A percentile compares a stretch with the other conserved stretches of the same genome.
Conservation (phyloP, 1,284 basidiomycete species). For the Cryptococcus depauperatus region DNA sequence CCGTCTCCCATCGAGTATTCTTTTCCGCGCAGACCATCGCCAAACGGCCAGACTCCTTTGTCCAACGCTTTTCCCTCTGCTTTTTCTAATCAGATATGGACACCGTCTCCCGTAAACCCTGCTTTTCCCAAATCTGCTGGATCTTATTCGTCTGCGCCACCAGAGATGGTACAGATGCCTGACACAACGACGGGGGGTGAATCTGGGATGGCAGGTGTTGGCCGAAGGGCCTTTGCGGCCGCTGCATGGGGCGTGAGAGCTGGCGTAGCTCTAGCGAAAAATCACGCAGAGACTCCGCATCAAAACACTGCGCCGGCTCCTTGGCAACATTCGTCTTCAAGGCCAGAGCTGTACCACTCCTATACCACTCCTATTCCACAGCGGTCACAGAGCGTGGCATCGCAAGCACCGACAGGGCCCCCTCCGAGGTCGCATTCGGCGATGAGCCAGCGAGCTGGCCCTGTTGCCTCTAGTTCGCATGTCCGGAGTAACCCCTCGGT, state of each 20-base stretch:
- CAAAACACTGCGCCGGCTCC: slow-evolving; percentile 1
- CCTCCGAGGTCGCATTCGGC: slow-evolving; percentile 20
- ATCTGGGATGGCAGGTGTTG: slow-evolving; percentile 84
- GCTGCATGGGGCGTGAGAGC: slow-evolving; percentile 51
- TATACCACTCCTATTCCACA: slow-evolving; percentile 4
- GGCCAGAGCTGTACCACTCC: slow-evolving; percentile 9
- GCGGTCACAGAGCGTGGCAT: background rate
- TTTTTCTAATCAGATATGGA: slow-evolving; percentile 7
- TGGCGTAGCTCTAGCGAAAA: slow-evolving; percentile 27
- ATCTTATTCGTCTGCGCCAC: slow-evolving; percentile 10
- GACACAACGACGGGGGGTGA: slow-evolving; percentile 68
- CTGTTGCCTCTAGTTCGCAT: slow-evolving; percentile 1
- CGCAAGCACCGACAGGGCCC: slow-evolving; percentile 7
- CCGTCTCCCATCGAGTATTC: slow-evolving; percentile 11
- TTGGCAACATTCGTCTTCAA: background rate
- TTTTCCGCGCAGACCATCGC: slow-evolving; percentile 14
- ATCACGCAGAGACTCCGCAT: too few relatives aligned
- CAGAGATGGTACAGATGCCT: slow-evolving; percentile 32
- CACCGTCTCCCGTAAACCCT: slow-evolving; percentile 32
- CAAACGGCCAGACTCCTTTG: slow-evolving; percentile 10
- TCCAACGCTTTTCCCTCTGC: slow-evolving; percentile 1
- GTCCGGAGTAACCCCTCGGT: slow-evolving; percentile 14
- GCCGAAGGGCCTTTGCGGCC: slow-evolving; percentile 71
- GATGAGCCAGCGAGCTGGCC: slow-evolving; percentile 12
- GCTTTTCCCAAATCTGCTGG: slow-evolving; percentile 27